phyloP scores from a whole-genome alignment of 305 asterid species.

The Withania somnifera region DNA sequence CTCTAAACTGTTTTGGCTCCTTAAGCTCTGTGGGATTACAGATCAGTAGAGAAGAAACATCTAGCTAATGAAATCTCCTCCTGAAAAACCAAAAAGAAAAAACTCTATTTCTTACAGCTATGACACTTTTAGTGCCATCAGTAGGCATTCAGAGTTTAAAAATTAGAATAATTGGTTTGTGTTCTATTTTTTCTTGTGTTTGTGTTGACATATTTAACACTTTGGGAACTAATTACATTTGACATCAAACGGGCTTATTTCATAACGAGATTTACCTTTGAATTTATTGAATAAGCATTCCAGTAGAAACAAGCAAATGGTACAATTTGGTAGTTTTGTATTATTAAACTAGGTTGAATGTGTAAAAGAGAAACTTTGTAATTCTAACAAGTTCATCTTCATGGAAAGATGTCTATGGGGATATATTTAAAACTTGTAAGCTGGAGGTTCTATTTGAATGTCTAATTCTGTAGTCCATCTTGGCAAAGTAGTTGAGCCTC shows the following conservation, averaged over 20 bases:
- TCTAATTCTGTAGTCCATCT: slow-evolving; percentile 12
- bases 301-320: not conserved
- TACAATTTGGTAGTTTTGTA: not conserved
- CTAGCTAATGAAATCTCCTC: not conserved
- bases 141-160: not conserved
- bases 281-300: not conserved
- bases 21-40: slow-evolving; percentile 4
- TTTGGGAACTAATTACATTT: not conserved
- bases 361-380: not conserved
- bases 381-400: not conserved
- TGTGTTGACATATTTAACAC: too few species aligned
- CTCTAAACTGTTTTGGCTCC: slow-evolving; percentile 21
- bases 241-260: not conserved
- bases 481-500: slow-evolving; percentile 15
- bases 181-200: too few species aligned
- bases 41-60: slow-evolving; percentile 21
- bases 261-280: not conserved
- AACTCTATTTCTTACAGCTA: not conserved
- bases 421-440: not conserved
- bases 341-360: not conserved
- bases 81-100: not conserved
- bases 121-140: not conserved
- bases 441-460: not conserved
- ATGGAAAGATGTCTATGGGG: too few species aligned
- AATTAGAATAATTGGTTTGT: not conserved